Percentiles rank a stretch among this genome's conserved stretches.
Conservation (phyloP, 805 yeast genomes). For the Saccharomyces mikatae region DNA sequence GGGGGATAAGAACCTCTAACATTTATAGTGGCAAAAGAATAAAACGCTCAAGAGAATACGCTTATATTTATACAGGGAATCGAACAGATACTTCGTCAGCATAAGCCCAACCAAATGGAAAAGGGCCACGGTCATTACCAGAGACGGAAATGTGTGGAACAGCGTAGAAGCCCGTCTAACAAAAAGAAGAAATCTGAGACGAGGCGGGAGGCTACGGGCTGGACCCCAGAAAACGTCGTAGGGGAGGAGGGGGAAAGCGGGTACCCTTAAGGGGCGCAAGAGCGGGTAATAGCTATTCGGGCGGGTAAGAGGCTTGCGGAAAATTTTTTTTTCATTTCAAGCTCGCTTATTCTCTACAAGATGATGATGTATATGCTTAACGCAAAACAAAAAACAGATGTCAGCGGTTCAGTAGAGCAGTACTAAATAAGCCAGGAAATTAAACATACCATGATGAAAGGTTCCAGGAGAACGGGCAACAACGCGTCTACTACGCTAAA, state of each 20-base stretch:
- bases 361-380: constrained; percentile 2
- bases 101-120: not conserved
- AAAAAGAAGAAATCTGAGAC: not conserved
- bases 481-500: constrained; percentile 16
- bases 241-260: not conserved
- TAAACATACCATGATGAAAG: constrained; percentile 15
- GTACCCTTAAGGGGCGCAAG: not conserved
- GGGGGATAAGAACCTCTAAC: not conserved
- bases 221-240: not conserved
- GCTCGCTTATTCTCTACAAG: not conserved
- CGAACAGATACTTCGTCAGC: not conserved
- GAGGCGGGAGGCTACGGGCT: not conserved
- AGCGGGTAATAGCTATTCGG: not conserved
- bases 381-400: not conserved
- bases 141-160: not conserved
- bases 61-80: not conserved
- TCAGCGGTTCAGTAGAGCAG: not conserved
- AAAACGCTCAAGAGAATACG: not conserved
- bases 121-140: not conserved
- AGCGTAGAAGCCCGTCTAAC: not conserved
- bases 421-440: not conserved
- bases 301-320: not conserved
- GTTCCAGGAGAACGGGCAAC: constrained; percentile 17
- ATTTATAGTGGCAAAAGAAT: not conserved
- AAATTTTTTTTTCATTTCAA: not conserved